phyloP scores from a whole-genome alignment of 148 eudicot species.

The Polygonum aviculare region DNA sequence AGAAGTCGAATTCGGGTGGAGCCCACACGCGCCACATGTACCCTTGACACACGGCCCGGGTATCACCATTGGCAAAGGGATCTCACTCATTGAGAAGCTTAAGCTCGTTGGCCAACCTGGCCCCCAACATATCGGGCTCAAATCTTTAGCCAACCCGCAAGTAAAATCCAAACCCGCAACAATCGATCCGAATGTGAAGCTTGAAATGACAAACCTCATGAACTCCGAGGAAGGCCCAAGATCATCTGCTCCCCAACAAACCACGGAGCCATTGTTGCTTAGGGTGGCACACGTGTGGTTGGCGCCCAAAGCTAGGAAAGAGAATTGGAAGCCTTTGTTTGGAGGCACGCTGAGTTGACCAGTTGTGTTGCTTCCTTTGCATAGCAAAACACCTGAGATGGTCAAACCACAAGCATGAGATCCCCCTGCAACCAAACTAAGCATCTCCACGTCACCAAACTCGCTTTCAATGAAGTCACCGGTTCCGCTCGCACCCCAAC shows the following conservation, averaged over 20 bases:
- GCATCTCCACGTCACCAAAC: slow-evolving; percentile 35
- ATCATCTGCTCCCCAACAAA: slow-evolving; percentile 43
- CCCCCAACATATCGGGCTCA: slow-evolving; percentile 46
- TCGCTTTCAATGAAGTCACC: slow-evolving; percentile 40
- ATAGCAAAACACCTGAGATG: slow-evolving; percentile 30
- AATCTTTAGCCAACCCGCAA: slow-evolving; percentile 35
- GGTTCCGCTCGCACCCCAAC: slow-evolving; percentile 47
- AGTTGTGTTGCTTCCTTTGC: slow-evolving; percentile 42
- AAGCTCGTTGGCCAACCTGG: slow-evolving; percentile 30
- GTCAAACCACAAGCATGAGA: slow-evolving; percentile 52
- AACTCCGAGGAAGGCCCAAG: slow-evolving; percentile 6
- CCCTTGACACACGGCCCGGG: slow-evolving; percentile 48
- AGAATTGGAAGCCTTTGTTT: slow-evolving; percentile 19
- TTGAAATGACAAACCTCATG: slow-evolving; percentile 4
- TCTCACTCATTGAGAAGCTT: slow-evolving; percentile 8
- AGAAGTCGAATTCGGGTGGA: slow-evolving; percentile 25
- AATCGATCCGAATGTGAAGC: slow-evolving; percentile 33
- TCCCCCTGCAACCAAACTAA: slow-evolving; percentile 41
- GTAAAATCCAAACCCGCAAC: slow-evolving; percentile 39
- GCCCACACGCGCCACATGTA: slow-evolving; percentile 32
- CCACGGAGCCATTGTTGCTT: slow-evolving; percentile 28
- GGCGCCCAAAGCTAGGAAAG: slow-evolving; percentile 35
- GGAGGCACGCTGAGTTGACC: slow-evolving; percentile 48
- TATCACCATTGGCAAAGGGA: slow-evolving; percentile 30
- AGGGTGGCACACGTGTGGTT: slow-evolving; percentile 37